Conservation (phyloP, 306 rosid species). For the Quercus dentata region DNA sequence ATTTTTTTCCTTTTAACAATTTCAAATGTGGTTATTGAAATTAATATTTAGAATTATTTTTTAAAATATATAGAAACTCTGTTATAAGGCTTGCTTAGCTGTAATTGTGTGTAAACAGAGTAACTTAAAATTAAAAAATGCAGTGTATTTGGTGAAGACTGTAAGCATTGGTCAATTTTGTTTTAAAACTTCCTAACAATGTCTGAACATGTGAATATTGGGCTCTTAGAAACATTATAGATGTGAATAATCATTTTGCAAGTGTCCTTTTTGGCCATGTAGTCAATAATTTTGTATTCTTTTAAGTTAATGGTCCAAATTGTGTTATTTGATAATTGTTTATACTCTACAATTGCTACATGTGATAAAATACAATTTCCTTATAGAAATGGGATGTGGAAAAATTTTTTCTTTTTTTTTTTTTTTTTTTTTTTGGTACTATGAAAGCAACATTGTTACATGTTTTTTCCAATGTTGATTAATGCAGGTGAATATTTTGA, state of each 20-base stretch:
- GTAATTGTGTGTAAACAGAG: neutral
- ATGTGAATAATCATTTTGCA: neutral
- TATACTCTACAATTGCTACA: neutral
- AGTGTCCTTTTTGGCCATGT: neutral
- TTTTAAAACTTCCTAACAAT: neutral
- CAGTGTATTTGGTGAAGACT: neutral
- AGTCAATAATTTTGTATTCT: neutral
- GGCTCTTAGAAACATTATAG: neutral
- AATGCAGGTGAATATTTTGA: constrained; percentile 74
- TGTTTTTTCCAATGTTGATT: constrained; percentile 4
- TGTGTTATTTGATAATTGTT: neutral
- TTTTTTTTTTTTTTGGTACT: neutral
- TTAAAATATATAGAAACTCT: neutral
- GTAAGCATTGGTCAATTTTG: neutral
- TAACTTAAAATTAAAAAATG: neutral
- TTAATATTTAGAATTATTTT: too few relatives aligned
- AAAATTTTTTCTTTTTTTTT: neutral
- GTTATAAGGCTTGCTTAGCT: neutral
- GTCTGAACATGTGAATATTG: neutral
- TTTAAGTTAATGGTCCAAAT: neutral
- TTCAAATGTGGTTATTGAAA: too few relatives aligned
- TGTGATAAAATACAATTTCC: neutral
- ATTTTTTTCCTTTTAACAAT: neutral
- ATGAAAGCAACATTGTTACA: neutral
- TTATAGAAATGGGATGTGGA: neutral